These are phyloP conservation scores for Saprolegnia parasitica DNA, from an alignment of 352 stramenopile genomes.

Conservation along the genomic window DNA sequence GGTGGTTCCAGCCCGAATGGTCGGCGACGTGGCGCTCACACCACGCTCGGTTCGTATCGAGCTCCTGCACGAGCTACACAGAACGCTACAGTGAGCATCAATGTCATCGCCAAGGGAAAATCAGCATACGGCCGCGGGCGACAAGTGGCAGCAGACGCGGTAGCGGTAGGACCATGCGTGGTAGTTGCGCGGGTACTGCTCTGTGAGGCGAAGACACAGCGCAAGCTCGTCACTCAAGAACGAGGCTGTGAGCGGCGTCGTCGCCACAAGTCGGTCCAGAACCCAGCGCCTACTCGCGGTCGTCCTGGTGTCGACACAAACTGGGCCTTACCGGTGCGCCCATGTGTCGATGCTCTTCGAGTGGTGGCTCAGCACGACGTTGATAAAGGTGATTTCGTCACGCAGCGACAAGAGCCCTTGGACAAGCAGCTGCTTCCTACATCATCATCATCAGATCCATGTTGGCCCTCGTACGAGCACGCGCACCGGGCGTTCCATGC, in stretches of 20 bases:
- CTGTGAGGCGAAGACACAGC: constrained; percentile 47
- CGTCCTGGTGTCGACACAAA: constrained; percentile 1
- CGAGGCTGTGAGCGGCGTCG: constrained; percentile 6
- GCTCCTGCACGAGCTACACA: constrained; percentile 37
- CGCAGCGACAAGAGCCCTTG: constrained; percentile 37
- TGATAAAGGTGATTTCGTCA: constrained; percentile 58
- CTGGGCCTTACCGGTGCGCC: constrained; percentile 59
- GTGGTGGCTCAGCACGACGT: constrained; percentile 70
- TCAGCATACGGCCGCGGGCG: constrained; percentile 10
- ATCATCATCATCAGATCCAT: not conserved
- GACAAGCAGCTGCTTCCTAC: constrained; percentile 55
- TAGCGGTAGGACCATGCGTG: constrained; percentile 82
- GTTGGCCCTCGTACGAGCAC: too few relatives aligned
- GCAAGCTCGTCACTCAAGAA: constrained; percentile 55
- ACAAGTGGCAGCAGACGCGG: constrained; percentile 54
- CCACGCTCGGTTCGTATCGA: constrained; percentile 50
- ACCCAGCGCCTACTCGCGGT: constrained; percentile 19
- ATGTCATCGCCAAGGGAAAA: not conserved
- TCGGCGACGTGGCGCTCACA: constrained; percentile 65
- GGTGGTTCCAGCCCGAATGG: constrained; percentile 78
- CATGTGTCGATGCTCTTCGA: constrained; percentile 85
- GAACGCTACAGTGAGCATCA: not conserved
- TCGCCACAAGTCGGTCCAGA: constrained; percentile 5
- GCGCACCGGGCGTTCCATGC: constrained; percentile 71
- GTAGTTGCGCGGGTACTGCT: constrained; percentile 73